Base-by-base conservation (phyloP, 83 land plant species). In the Thuja plicata region DNA sequence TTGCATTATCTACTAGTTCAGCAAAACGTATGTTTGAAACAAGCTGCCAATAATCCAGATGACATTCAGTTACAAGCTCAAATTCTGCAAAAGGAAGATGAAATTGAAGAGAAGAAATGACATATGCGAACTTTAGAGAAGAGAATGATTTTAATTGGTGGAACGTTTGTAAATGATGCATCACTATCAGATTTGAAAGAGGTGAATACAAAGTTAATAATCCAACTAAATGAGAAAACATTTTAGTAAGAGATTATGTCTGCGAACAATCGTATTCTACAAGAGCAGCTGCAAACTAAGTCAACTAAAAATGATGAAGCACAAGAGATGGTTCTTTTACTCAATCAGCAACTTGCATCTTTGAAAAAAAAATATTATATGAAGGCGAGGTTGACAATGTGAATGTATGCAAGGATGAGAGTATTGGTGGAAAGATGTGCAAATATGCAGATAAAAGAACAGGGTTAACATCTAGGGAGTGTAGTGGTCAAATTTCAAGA, bases 181-280 rank as follows among this genome's bases (percentile, higher is more conserved):
- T 90, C 78, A 87, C 90, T 79, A 52, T 73, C 85, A 88, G 98
- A 97, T 54, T 86, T 93, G 88, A 94, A 94, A 85, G 96, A 96
- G 96, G 90, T 93, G n/a, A 79, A 92, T 21, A 90, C 92, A 57
- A 92, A 91, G 88, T 88, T 96, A 62, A 88, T 93, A 30, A 82
- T 91, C 86, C 94, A 96, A 87, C 87, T 93, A 32, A 92, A 94
- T 91, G 97, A 96, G 81, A 95, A 91, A 74, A 92, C 93, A 16
- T 95, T 95, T 90, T 95, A 95, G 83, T 92, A 96, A 54, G 99
- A 97, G 98, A 93, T 98, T 21, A 97, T 92, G 91, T 90, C 95
- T 88, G 99, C 99, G 8, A 97, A 98, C 89, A 98, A 97, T 60
- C 94, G 99, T 60, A 94, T 98, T 74, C 97, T 98, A 35, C 99